phyloP scores from a whole-genome alignment of 352 stramenopile species.

The Pythium grandisporangium region DNA sequence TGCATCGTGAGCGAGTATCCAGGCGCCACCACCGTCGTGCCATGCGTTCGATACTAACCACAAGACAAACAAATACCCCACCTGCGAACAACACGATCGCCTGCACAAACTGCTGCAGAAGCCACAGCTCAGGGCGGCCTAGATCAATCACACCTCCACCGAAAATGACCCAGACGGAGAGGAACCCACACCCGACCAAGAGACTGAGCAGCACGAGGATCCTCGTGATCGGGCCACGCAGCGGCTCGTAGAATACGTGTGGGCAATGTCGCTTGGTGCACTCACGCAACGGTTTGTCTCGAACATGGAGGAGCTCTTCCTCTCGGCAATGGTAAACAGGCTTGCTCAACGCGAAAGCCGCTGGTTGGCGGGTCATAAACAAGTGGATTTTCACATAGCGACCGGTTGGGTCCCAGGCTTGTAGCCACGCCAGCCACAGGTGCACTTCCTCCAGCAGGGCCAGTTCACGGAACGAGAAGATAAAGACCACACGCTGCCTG shows the following conservation, averaged over 20 bases:
- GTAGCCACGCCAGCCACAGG: slow-evolving; percentile 12
- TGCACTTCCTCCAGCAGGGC: slow-evolving; percentile 23
- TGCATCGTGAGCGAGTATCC: neutral
- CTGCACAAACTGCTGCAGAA: slow-evolving; percentile 14
- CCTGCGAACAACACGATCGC: neutral
- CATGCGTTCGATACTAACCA: slow-evolving; percentile 1
- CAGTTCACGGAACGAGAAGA: slow-evolving; percentile 35
- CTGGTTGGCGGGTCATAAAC: slow-evolving; percentile 18
- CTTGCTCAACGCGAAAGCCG: slow-evolving; percentile 2
- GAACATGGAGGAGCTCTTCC: slow-evolving; percentile 6
- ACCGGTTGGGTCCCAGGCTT: slow-evolving; percentile 17
- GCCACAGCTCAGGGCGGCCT: slow-evolving; percentile 7
- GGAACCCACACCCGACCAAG: neutral
- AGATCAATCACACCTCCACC: neutral
- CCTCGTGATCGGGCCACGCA: slow-evolving; percentile 4
- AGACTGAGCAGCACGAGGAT: slow-evolving; percentile 1
- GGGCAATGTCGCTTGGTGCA: neutral
- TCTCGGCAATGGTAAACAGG: slow-evolving; percentile 5
- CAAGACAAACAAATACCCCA: neutral
- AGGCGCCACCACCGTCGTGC: neutral
- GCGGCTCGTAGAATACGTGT: slow-evolving; percentile 8
- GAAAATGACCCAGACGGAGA: slow-evolving; percentile 10
- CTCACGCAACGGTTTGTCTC: neutral
- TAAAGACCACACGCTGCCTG: slow-evolving; percentile 15
- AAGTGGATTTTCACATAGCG: slow-evolving; percentile 14